Evolutionary conservation across 139 green algal species (phyloP), one percentile per base, ranked within the genome.

Genomic region (Chlorella sp.): DNA sequence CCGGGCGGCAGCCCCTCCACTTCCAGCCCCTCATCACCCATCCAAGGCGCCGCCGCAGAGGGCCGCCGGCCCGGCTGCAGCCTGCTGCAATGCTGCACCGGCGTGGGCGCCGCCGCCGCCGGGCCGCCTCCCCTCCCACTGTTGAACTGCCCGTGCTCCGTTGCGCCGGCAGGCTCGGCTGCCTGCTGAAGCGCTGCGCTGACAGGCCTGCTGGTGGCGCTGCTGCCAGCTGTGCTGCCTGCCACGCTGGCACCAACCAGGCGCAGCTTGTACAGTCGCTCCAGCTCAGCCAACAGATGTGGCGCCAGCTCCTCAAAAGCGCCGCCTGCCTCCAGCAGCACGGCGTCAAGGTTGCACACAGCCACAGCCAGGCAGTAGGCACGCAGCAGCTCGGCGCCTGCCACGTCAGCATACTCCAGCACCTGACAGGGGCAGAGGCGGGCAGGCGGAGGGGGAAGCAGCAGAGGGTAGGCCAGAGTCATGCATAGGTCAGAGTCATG

Each of bases 351-450:
- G 90, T 98, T 99, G 40, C 88, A 88, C 0, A 97, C 61, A 0
- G 92, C 91, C 40, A 97, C 91, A 0, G 88, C 87, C 28, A 96
- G n/a, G 90, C 96, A 98, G 91, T 95, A 96, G 75, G 90, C 86
- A 64, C 91, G 91, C 71, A 99, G 94, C 84, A 96, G 53, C 42
- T 90, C 19, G 3, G 97, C 95, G 1, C 92, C 94, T 1, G 95
- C 91, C 14, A 94, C 91, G 75, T 99, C 97, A 26, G 97, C 97
- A 64, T 96, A 96, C 92, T 97, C 94, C 87, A 99, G 90, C 39
- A 99, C 78, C 42, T 94, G 91, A 18, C 28, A 92, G 82, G 36
- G 36, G 37, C 12, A 69, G 37, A 18, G 32, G 24, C 18, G 36
- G 19, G 9, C 4, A 14, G 26, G n/a, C 21, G 11, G 64, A 71